Evolutionary conservation across 805 yeast species (phyloP).

Genomic region (Millerago galiae): DNA sequence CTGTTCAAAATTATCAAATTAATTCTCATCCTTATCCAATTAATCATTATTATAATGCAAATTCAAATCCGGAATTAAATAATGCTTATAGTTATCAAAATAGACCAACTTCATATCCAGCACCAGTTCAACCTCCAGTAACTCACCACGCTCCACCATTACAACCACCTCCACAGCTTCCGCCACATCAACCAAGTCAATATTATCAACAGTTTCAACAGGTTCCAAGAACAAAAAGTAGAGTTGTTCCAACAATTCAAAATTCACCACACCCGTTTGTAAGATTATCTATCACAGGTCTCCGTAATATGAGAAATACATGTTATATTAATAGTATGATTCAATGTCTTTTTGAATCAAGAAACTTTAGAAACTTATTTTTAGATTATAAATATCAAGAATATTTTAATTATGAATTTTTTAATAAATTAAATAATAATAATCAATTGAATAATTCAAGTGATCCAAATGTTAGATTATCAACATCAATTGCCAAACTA

Average conservation of each 20-base stretch:
- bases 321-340: slow-evolving; percentile 73
- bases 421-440: slow-evolving; percentile 15
- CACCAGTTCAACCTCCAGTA: neutral
- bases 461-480: slow-evolving; percentile 18
- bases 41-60: slow-evolving; percentile 3
- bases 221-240: slow-evolving; percentile 13
- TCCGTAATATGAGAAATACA: slow-evolving; percentile 63
- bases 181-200: neutral
- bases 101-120: neutral
- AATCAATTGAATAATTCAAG: neutral
- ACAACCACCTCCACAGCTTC: neutral
- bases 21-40: slow-evolving; percentile 4
- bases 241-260: slow-evolving; percentile 31
- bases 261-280: slow-evolving; percentile 32
- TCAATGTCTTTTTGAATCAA: slow-evolving; percentile 58
- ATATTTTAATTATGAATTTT: slow-evolving; percentile 31
- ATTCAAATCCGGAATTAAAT: neutral
- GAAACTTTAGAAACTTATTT: slow-evolving; percentile 43
- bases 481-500: slow-evolving; percentile 47
- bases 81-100: neutral
- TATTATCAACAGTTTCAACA: slow-evolving; percentile 4
- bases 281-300: slow-evolving; percentile 49
- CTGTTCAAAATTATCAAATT: neutral
- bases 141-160: neutral
- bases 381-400: slow-evolving; percentile 36